These are phyloP conservation scores for Stellera chamaejasme DNA, from an alignment of 345 rosid genomes.

Conservation along the genomic window DNA sequence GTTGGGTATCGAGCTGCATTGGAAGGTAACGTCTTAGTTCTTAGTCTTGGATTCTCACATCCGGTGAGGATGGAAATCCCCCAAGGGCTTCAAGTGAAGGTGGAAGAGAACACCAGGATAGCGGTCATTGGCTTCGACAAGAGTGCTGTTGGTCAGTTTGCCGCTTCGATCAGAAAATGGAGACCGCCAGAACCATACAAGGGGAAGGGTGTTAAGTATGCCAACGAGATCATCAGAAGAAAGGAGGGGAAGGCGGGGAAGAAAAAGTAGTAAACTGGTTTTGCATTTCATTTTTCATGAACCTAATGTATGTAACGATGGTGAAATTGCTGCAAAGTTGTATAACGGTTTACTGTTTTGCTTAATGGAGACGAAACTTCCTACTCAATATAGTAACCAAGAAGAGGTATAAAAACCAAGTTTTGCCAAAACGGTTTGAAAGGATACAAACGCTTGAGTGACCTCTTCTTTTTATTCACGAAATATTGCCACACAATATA, in stretches of 20 bases:
- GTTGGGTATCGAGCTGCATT: slow-evolving; percentile 83
- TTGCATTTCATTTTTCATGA: not conserved
- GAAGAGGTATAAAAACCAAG: too few relatives aligned
- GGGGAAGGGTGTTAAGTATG: slow-evolving; percentile 93
- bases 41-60: slow-evolving; percentile 89
- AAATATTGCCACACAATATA: too few relatives aligned
- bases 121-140: slow-evolving; percentile 70
- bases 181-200: slow-evolving; percentile 98
- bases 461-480: too few relatives aligned
- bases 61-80: slow-evolving; percentile 90
- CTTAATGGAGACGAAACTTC: too few relatives aligned
- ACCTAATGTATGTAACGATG: too few relatives aligned
- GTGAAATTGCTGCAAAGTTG: too few relatives aligned
- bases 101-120: slow-evolving; percentile 82
- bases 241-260: slow-evolving; percentile 98
- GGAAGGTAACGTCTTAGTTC: slow-evolving; percentile 76
- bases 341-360: too few relatives aligned
- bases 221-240: slow-evolving; percentile 61
- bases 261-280: slow-evolving; percentile 46
- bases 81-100: slow-evolving; percentile 55
- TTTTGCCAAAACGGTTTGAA: too few relatives aligned
- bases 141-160: slow-evolving; percentile 69
- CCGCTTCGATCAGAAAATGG: slow-evolving; percentile 87
- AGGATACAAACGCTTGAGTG: too few relatives aligned
- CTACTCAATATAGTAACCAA: too few relatives aligned